phyloP scores from a whole-genome alignment of 768 basidiomycete species.

The Arthromyces matolae region DNA sequence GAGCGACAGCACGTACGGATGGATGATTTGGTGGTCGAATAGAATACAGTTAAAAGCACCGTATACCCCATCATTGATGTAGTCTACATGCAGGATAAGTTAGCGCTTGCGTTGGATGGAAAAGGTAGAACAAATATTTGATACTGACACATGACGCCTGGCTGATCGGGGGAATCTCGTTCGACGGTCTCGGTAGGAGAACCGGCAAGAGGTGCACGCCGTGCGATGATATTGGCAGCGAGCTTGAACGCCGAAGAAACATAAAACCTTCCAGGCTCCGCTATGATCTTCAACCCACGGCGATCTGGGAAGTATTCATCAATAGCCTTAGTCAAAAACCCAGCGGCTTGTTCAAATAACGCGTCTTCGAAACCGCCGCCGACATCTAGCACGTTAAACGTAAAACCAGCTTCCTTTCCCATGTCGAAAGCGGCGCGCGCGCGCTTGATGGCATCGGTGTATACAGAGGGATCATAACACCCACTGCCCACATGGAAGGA shows the following conservation, averaged over 20 bases:
- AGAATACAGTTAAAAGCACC: constrained; percentile 96
- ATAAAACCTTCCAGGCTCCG: constrained; percentile 94
- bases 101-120: too few relatives aligned
- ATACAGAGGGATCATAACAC: constrained; percentile 89
- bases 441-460: constrained; percentile 83
- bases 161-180: constrained; percentile 34
- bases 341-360: constrained; percentile 78
- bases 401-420: constrained; percentile 76
- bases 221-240: constrained; percentile 90
- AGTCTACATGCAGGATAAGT: constrained; percentile 59
- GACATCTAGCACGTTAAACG: constrained; percentile 83
- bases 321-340: constrained; percentile 66
- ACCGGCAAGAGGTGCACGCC: constrained; percentile 58
- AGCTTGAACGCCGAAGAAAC: constrained; percentile 91
- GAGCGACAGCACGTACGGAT: constrained; percentile 77
- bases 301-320: constrained; percentile 76
- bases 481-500: constrained; percentile 98
- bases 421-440: constrained; percentile 85
- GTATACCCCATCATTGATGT: constrained; percentile 99
- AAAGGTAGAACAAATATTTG: constrained; percentile 4
- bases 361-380: constrained; percentile 95
- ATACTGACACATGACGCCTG: constrained; percentile 84
- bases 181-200: constrained; percentile 20
- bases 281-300: constrained; percentile 73
- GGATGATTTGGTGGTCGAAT: constrained; percentile 93